These are phyloP conservation scores for Kwoniella bestiolae DNA, from an alignment of 768 basidiomycete species.

Conservation along the genomic window DNA sequence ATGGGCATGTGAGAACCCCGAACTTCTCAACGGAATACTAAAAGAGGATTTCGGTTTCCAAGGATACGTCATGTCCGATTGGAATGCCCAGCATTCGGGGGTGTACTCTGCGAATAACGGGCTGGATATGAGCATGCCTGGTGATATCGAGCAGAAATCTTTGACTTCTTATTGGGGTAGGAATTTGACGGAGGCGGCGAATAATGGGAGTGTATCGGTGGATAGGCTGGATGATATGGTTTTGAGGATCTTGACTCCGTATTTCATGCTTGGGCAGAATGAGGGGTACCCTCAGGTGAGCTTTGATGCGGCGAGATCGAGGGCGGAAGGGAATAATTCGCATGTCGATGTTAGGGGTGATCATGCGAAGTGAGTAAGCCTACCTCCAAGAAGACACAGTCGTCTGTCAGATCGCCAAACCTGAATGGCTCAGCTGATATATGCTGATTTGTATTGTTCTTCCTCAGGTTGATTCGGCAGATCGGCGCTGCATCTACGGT, in stretches of 20 bases:
- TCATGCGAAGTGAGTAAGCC: conserved; percentile 61
- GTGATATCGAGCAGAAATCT: conserved; percentile 53
- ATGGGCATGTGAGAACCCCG: conserved; percentile 56
- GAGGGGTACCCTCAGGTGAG: conserved; percentile 67
- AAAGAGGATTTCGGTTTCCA: conserved; percentile 59
- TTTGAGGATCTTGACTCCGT: conserved; percentile 67
- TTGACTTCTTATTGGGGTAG: conserved; percentile 65
- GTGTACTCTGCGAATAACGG: conserved; percentile 46
- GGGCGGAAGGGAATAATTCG: conserved; percentile 47
- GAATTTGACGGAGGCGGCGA: conserved; percentile 70
- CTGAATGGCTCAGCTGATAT: too few relatives aligned
- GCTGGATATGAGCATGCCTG: conserved; percentile 59
- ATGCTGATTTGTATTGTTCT: neutral
- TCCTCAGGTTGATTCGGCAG: conserved; percentile 65
- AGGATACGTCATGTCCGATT: conserved; percentile 56
- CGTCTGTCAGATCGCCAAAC: too few relatives aligned
- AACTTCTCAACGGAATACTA: conserved; percentile 55
- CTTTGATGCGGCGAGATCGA: conserved; percentile 64
- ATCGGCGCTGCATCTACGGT: conserved; percentile 76
- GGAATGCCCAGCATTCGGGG: conserved; percentile 51
- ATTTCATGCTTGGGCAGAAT: conserved; percentile 56
- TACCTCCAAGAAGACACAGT: too few relatives aligned
- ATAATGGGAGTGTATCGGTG: conserved; percentile 71
- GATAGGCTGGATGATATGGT: conserved; percentile 66
- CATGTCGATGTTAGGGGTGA: conserved; percentile 67